A percentile compares a stretch with the other conserved stretches of the same genome.
Conservation (phyloP, 352 stramenopile genomes). For the Blastocystis sp. region DNA sequence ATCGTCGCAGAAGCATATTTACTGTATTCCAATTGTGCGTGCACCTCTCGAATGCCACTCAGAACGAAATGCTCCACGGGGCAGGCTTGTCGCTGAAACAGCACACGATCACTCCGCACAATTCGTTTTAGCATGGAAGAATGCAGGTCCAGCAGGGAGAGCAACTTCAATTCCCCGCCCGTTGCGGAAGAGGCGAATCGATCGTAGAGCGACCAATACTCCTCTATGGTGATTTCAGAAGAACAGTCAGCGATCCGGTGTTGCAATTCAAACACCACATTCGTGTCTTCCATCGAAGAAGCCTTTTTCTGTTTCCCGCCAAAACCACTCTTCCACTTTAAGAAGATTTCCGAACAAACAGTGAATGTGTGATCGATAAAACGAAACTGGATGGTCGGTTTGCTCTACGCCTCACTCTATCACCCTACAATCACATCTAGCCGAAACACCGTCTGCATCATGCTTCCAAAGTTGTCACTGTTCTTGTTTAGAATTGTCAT, state of each 20-base stretch:
- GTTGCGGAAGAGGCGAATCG: neutral
- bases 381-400: conserved; percentile 31
- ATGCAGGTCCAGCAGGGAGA: neutral
- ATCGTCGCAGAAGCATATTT: conserved; percentile 13
- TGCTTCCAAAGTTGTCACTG: conserved; percentile 4
- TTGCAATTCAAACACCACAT: conserved; percentile 51
- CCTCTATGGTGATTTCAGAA: neutral
- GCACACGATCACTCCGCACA: neutral
- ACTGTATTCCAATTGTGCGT: neutral
- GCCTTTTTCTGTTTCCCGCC: conserved; percentile 49
- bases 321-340: conserved; percentile 15
- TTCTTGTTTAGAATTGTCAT: conserved; percentile 8
- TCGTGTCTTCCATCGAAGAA: conserved; percentile 33
- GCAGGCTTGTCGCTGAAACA: neutral
- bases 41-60: neutral
- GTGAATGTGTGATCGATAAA: neutral
- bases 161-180: neutral
- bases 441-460: conserved; percentile 23
- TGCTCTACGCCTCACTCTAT: neutral
- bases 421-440: neutral
- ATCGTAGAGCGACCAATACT: neutral
- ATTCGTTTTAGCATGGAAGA: neutral
- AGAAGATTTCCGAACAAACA: conserved; percentile 49
- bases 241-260: neutral
- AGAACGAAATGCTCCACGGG: neutral